Evolutionary conservation across 108 stramenopile genomes (phyloP), one percentile per base, ranked within the genome.

Genomic region (Pseudonitzschia multiseries): DNA sequence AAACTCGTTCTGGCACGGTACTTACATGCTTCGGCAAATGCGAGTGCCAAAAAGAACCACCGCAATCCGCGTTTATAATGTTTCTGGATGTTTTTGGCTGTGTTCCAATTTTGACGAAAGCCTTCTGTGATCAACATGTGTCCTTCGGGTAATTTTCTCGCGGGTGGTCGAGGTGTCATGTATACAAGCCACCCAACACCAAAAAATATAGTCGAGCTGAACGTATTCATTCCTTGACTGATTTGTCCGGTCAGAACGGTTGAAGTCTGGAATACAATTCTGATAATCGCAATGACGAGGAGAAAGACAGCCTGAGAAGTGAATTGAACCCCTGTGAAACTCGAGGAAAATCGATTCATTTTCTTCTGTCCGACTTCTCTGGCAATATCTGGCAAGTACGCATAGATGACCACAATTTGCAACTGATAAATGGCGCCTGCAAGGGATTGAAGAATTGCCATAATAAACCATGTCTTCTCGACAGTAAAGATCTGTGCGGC

Each of bases 371-470:
- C 83, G 17, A 84, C 85, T 33, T 70, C 48, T 48, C 81, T 59
- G 14, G 84, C 83, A 53, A 84, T 80, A n/a, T 88, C 85, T 27
- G 85, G 85, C 56, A 80, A 50, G 65, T 86, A 86, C 29, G 81
- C 74, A 63, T 56, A 74, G 17, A 59, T 54, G 15, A 74, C 18
- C 12, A 62, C 28, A 24, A 70, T 22, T 10, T 83, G 82, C 17
- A 87, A 61, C 13, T 79, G 62, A 43, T 74, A 87, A 33, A 84
- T 40, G 43, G 84, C 85, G 22, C 65, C 81, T 4, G 70, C 70
- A 12, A 87, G 12, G n/a, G 83, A 81, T 65, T 91, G 87, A 18
- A 91, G 70, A 17, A 89, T 81, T 4, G 79, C 59, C 83, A 87
- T 89, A 33, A 57, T 29, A 65, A 89, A 91, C 90, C 90, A 91